Base-by-base conservation (phyloP, 768 basidiomycete species). In the Lactarius psammicola region DNA sequence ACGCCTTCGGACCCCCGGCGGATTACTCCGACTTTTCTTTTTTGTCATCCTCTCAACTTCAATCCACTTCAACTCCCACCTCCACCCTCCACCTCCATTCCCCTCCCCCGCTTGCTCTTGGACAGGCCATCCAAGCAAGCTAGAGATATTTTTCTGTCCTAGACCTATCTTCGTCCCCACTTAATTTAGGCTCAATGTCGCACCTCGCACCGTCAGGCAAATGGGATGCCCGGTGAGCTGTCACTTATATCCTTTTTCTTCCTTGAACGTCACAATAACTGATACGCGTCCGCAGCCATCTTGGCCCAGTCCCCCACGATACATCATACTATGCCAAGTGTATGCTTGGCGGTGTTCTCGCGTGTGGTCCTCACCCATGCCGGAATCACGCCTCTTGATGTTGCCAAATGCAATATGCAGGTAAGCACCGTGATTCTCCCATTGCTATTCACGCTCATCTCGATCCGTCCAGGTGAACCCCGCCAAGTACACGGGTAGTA, bases 391-490 rank as follows among this genome's bases (percentile, higher is more conserved):
- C 91, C 91, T 40, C 84, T 93, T 66, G 91, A 93, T 79, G 91
- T 93, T 64, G 89, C 89, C 70, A 93, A 93, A 80, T 92, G 91
- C 77, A 93, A 93, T 82, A 93, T 93, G 89, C 91, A 93, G 88
- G 90, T 86, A 46, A 42, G 82, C 75, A 2, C 31, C 5, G 11
- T 31, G 40, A 9, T 30, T n/a, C 34, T 26, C 44, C 10, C 55
- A 26, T 20, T 31, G 20, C 17, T 8, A 33, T 44, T 18, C 38
- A 59, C 31, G 17, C 36, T 66, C 23, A 59, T 64, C 17, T 63
- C 31, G 10, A 51, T 54, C 28, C 23, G 10, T 46, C n/a, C 66
- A 93, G 91, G 91, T 93, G 69, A 83, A 87, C 81, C 87, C 91
- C 20, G 70, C 70, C 63, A 92, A 93, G 76, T 93, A 87, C 81